phyloP scores from a whole-genome alignment of 371 early-diverging fungal species.

The Saksenaea vasiformis region DNA sequence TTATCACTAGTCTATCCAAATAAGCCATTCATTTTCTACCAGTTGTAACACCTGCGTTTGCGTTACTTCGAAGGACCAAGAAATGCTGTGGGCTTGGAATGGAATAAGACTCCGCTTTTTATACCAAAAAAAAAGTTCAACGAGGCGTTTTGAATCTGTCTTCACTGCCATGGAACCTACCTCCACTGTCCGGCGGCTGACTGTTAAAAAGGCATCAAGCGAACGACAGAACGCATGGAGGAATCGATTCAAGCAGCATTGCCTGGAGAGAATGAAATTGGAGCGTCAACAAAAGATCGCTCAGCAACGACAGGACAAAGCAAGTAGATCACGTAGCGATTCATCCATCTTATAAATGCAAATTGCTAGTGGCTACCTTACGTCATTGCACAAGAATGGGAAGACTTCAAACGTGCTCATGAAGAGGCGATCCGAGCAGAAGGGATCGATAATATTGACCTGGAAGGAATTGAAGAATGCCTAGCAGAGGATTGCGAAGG shows the following conservation, averaged over 20 bases:
- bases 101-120: too few species aligned
- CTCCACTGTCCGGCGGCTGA: not conserved
- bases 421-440: not conserved
- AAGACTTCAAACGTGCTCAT: not conserved
- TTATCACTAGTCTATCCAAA: too few species aligned
- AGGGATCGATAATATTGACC: not conserved
- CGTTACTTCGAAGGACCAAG: too few species aligned
- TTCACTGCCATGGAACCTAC: not conserved
- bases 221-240: not conserved
- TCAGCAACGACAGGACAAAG: not conserved
- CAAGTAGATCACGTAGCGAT: not conserved
- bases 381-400: not conserved
- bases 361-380: not conserved
- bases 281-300: not conserved
- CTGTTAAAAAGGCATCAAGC: not conserved
- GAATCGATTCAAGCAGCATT: not conserved
- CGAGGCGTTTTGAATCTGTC: not conserved
- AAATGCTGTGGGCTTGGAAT: too few species aligned
- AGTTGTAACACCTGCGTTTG: too few species aligned
- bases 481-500: not conserved
- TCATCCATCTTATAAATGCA: not conserved
- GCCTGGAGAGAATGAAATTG: not conserved
- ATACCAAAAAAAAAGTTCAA: not conserved
- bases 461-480: not conserved
- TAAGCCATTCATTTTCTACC: too few species aligned